Conservation (phyloP, 2,329 filamentous ascomycete genomes). For the Emmonsiellopsis sp. region DNA sequence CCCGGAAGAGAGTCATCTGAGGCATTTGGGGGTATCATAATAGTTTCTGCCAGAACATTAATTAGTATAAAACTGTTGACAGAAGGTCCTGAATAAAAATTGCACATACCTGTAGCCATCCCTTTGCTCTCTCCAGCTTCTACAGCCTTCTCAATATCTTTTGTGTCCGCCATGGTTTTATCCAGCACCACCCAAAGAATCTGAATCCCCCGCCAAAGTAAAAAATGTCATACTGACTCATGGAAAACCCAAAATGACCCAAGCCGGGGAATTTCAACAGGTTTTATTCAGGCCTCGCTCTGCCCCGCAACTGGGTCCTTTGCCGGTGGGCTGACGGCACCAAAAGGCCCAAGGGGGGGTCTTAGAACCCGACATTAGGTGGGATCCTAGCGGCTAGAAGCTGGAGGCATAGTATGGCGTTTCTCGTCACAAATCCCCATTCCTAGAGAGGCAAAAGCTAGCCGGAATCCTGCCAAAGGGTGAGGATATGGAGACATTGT, state of each 20-base stretch:
- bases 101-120: background rate
- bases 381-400: background rate
- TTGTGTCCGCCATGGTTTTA: background rate
- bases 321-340: background rate
- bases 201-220: background rate
- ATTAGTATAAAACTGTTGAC: background rate
- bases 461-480: no score
- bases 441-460: no score
- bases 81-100: background rate
- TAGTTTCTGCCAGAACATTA: background rate
- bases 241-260: background rate
- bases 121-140: background rate
- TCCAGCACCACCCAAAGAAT: background rate
- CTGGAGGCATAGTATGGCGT: no score
- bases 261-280: background rate
- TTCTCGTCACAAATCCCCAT: no score
- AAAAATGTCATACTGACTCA: background rate
- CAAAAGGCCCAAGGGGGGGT: background rate
- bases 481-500: background rate
- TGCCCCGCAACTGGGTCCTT: background rate
- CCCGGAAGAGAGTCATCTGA: background rate
- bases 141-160: background rate
- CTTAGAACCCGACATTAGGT: background rate
- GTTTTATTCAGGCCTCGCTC: background rate
- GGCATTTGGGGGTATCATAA: background rate